Conservation (phyloP, 1,284 basidiomycete species). For the Pseudozyma sp. region DNA sequence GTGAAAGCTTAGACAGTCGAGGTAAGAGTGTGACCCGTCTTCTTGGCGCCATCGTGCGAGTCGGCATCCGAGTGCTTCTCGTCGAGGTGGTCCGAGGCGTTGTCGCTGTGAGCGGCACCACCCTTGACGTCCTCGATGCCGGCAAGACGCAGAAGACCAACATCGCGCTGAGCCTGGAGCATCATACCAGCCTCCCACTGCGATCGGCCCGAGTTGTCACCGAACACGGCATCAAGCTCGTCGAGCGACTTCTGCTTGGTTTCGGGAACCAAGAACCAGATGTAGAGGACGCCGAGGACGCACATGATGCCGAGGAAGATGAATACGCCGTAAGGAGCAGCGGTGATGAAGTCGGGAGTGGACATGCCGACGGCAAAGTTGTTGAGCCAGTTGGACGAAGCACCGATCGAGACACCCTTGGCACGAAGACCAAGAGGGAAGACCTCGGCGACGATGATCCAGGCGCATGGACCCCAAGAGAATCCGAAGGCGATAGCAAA, state of each 20-base stretch:
- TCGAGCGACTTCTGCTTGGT: constrained; percentile 81
- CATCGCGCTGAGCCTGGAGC: constrained; percentile 49
- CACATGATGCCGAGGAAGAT: constrained; percentile 77
- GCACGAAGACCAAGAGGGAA: constrained; percentile 87
- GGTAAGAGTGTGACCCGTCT: constrained; percentile 24
- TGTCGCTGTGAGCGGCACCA: constrained; percentile 18
- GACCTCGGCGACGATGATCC: constrained; percentile 84
- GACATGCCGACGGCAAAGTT: constrained; percentile 74
- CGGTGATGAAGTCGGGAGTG: constrained; percentile 45
- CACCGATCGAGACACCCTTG: constrained; percentile 84
- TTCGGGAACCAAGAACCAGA: constrained; percentile 76
- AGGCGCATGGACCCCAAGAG: constrained; percentile 79
- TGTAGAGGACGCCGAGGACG: constrained; percentile 73
- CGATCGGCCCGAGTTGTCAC: constrained; percentile 52
- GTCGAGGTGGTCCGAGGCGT: constrained; percentile 30
- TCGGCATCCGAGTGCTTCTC: constrained; percentile 31
- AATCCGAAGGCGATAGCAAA: constrained; percentile 87
- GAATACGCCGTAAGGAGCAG: constrained; percentile 74
- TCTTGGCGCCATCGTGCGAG: constrained; percentile 20
- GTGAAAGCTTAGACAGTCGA: constrained; percentile 17
- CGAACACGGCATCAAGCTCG: constrained; percentile 72
- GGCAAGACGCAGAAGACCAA: constrained; percentile 49
- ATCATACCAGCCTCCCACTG: constrained; percentile 48
- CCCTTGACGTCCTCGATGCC: constrained; percentile 47
- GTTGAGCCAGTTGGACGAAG: constrained; percentile 84